Percentiles rank a stretch among this genome's conserved stretches.
Conservation (phyloP, 306 rosid genomes). For the Pyrus betulifolia region DNA sequence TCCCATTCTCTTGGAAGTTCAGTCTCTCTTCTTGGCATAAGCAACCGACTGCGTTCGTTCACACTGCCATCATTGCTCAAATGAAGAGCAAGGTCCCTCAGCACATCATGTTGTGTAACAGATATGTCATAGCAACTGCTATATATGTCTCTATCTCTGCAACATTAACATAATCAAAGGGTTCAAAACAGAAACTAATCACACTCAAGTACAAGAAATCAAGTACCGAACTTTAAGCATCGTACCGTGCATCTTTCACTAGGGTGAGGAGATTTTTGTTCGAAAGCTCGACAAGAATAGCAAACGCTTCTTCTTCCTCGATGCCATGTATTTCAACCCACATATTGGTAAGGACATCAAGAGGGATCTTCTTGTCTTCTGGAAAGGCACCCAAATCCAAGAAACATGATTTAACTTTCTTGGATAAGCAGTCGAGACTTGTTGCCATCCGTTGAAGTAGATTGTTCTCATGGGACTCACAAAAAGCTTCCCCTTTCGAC, state of each 20-base stretch:
- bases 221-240: not conserved
- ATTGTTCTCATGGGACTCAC: conserved; percentile 60
- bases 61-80: conserved; percentile 36
- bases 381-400: conserved; percentile 80
- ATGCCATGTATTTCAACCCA: conserved; percentile 82
- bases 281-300: conserved; percentile 70
- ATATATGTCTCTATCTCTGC: conserved; percentile 59
- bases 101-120: conserved; percentile 78
- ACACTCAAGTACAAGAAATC: not conserved
- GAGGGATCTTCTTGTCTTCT: conserved; percentile 82
- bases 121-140: conserved; percentile 71
- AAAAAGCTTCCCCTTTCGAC: conserved; percentile 63
- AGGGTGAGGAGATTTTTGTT: conserved; percentile 77
- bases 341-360: conserved; percentile 67
- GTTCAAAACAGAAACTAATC: not conserved
- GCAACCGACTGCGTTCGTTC: conserved; percentile 44
- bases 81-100: conserved; percentile 78
- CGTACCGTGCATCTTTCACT: conserved; percentile 62
- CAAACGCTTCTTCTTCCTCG: conserved; percentile 61
- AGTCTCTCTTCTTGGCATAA: conserved; percentile 67
- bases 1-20: conserved; percentile 75
- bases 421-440: conserved; percentile 44
- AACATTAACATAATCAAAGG: conserved; percentile 1
- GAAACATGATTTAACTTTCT: conserved; percentile 65
- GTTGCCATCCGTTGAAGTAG: conserved; percentile 64